Base-by-base conservation (phyloP, 345 rosid genomes). In the Stellera chamaejasme region DNA sequence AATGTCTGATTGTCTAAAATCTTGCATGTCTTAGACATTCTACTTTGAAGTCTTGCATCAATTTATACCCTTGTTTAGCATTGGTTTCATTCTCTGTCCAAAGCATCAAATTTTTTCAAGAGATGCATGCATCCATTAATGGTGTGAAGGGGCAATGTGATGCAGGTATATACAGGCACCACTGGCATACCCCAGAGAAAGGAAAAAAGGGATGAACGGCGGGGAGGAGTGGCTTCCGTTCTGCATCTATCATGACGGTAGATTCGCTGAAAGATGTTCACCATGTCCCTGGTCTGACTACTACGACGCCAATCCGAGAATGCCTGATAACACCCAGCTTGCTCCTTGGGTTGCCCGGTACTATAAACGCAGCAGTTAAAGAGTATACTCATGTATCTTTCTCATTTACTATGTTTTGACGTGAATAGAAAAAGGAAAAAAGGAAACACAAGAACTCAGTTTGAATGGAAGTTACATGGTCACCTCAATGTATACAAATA, bases 211-310 rank as follows among this genome's bases (percentile, higher is more conserved):
- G 58, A 78, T 80, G 86, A 83, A 83, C 36, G 90, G 86, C 0
- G 90, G 82, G 28, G 79, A 78, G 55, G 47, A 65, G 43, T 72
- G 81, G 86, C 65, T 83, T 10, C 90, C 90, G 48, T 78, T 69
- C 58, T 75, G 84, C 58, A n/a, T 80, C 13, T 78, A 72, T 65
- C 66, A 69, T 4, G 60, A 75, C 54, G 81, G 76, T 5, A 43
- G 68, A n/a, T 72, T 78, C 14, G 36, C 79, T 44, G 77, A 65
- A 45, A 60, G 55, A 50, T 62, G 74, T 45, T 56, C 74, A 10
- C 84, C 79, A n/a, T 80, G 84, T 64, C 65, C 59, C 49, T 83
- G 90, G 90, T 78, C 87, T 28, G 87, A 84, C 56, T 81, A 80
- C 50, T 78, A 84, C 67, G 67, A 82, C 50, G 54, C 55, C 48